Conservation (phyloP, 257 asterid species). For the Nicotiana attenuata region DNA sequence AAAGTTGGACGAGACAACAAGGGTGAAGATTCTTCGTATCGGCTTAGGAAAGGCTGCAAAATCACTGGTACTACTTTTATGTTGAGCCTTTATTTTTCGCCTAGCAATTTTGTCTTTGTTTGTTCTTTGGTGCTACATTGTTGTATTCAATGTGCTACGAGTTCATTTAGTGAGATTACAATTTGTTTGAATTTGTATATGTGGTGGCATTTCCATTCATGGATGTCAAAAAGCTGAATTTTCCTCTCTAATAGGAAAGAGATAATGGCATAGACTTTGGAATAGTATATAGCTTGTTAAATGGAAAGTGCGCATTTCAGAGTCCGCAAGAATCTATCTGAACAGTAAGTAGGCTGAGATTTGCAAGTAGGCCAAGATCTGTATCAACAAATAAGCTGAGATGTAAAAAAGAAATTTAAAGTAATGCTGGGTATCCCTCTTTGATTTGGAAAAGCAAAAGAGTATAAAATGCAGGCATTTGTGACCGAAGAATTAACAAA, state of each 20-base stretch:
- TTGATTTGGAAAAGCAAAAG: slow-evolving; percentile 1
- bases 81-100: background rate
- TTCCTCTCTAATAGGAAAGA: background rate
- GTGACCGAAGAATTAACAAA: background rate
- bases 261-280: background rate
- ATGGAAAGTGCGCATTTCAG: background rate
- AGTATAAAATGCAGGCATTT: background rate
- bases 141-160: background rate
- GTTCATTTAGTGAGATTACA: slow-evolving; percentile 1
- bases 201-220: slow-evolving; percentile 4
- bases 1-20: slow-evolving; percentile 61
- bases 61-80: slow-evolving; percentile 47
- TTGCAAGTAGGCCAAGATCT: background rate
- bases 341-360: background rate
- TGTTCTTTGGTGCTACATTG: background rate
- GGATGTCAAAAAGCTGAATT: background rate
- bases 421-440: background rate
- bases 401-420: background rate
- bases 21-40: slow-evolving; percentile 46
- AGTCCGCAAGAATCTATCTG: background rate
- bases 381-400: background rate
- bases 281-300: slow-evolving; percentile 2
- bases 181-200: background rate
- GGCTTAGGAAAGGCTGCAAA: slow-evolving; percentile 76
- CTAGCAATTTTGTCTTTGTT: background rate